These are phyloP conservation scores for Leishmania major DNA, from an alignment of 208 protist genomes.

Conservation along the genomic window DNA sequence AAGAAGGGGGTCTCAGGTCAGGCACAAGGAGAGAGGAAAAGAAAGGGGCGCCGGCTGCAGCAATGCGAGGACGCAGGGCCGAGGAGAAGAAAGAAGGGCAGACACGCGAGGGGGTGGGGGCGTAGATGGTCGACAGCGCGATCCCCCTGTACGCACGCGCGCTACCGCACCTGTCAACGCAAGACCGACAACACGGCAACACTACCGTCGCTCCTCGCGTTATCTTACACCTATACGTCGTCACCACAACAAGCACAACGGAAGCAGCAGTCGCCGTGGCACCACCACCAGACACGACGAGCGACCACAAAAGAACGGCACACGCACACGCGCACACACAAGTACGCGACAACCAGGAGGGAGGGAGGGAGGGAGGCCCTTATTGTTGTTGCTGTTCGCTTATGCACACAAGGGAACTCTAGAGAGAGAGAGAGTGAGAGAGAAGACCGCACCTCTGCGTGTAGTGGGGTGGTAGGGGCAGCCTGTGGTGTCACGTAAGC, in stretches of 20 bases:
- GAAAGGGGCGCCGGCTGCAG: background rate
- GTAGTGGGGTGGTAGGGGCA: background rate
- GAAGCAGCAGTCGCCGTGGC: background rate
- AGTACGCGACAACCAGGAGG: background rate
- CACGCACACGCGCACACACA: background rate
- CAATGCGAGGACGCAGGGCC: background rate
- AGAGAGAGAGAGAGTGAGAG: background rate
- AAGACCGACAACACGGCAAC: background rate
- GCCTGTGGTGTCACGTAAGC: background rate
- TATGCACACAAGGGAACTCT: background rate
- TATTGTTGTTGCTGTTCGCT: too few relatives aligned
- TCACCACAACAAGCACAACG: background rate
- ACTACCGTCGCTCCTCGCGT: background rate
- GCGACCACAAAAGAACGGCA: background rate
- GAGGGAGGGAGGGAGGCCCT: background rate
- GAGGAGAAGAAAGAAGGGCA: background rate
- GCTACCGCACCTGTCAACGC: background rate
- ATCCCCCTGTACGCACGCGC: background rate
- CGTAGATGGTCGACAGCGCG: background rate
- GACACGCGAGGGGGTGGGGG: background rate
- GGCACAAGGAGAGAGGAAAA: slow-evolving; percentile 9
- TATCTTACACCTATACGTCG: background rate
- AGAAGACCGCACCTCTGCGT: background rate
- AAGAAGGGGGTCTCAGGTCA: background rate
- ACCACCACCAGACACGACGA: background rate